Evolutionary conservation across 495 filamentous ascomycete species (phyloP).

Genomic region (Pyrenula aspistea): DNA sequence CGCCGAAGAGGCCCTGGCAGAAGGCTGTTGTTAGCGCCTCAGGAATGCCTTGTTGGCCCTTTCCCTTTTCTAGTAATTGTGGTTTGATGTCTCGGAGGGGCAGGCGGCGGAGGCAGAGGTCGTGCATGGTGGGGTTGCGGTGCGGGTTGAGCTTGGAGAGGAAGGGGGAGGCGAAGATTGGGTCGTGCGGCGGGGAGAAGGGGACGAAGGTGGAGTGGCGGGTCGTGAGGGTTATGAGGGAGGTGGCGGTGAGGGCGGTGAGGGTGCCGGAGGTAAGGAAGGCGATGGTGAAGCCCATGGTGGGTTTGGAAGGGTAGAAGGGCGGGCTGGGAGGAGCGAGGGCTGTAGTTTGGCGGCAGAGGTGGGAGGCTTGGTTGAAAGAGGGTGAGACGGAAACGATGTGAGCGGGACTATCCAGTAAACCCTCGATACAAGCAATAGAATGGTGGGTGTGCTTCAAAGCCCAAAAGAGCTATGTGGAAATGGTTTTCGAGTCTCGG

Average conservation of each 20-base stretch:
- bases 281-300: constrained; percentile 36
- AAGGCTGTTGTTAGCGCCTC: constrained; percentile 45
- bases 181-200: constrained; percentile 38
- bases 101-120: constrained; percentile 49
- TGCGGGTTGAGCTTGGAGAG: constrained; percentile 50
- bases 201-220: constrained; percentile 33
- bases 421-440: no score
- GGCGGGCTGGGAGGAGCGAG: constrained; percentile 10
- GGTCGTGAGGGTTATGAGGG: constrained; percentile 29
- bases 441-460: no score
- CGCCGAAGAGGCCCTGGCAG: constrained; percentile 54
- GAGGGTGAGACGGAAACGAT: no score
- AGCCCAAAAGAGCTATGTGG: no score
- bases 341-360: no score
- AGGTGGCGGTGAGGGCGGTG: constrained; percentile 26
- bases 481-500: no score
- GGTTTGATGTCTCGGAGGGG: constrained; percentile 52
- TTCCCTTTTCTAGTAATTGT: constrained; percentile 41
- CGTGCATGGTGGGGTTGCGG: constrained; percentile 46
- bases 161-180: constrained; percentile 43
- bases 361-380: no score
- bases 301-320: constrained; percentile 1
- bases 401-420: no score
- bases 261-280: constrained; percentile 28
- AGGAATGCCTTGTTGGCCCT: no score